These are phyloP conservation scores for Xerocomellus chrysenteron DNA, from an alignment of 768 basidiomycete genomes.

Conservation along the genomic window DNA sequence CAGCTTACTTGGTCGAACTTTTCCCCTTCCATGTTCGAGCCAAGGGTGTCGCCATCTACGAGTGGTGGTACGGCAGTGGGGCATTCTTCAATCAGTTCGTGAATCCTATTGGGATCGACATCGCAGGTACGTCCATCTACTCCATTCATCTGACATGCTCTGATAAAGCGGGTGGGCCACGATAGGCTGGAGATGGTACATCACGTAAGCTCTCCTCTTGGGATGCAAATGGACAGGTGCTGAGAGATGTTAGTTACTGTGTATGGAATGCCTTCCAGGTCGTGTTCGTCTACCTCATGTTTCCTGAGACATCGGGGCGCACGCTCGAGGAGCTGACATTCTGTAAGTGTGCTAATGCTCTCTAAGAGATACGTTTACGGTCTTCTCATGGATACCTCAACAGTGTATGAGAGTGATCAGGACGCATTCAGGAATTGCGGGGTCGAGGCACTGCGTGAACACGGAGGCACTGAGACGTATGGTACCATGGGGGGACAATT, in stretches of 20 bases:
- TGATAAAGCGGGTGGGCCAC: not conserved
- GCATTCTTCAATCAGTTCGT: slow-evolving; percentile 16
- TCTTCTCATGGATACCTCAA: too few species aligned
- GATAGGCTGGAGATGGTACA: slow-evolving; percentile 15
- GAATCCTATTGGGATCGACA: slow-evolving; percentile 17
- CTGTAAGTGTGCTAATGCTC: too few species aligned
- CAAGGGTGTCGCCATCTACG: slow-evolving; percentile 60
- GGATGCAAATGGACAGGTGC: not conserved
- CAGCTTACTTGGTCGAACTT: slow-evolving; percentile 65
- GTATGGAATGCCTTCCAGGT: slow-evolving; percentile 17
- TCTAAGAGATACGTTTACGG: too few species aligned
- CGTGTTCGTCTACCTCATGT: slow-evolving; percentile 14
- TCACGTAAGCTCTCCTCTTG: not conserved
- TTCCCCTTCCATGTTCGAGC: slow-evolving; percentile 65
- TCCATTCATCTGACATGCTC: not conserved
- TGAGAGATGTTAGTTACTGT: slow-evolving; percentile 11
- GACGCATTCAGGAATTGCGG: too few species aligned
- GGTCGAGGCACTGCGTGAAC: too few species aligned
- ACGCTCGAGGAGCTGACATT: too few species aligned
- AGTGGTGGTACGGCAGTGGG: slow-evolving; percentile 49
- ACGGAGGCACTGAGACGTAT: too few species aligned
- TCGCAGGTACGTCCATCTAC: slow-evolving; percentile 2
- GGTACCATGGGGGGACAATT: too few species aligned
- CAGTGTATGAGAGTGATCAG: too few species aligned
- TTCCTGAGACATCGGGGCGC: not conserved